Base-by-base conservation (phyloP, 345 rosid genomes). In the Populus ilicifolia region DNA sequence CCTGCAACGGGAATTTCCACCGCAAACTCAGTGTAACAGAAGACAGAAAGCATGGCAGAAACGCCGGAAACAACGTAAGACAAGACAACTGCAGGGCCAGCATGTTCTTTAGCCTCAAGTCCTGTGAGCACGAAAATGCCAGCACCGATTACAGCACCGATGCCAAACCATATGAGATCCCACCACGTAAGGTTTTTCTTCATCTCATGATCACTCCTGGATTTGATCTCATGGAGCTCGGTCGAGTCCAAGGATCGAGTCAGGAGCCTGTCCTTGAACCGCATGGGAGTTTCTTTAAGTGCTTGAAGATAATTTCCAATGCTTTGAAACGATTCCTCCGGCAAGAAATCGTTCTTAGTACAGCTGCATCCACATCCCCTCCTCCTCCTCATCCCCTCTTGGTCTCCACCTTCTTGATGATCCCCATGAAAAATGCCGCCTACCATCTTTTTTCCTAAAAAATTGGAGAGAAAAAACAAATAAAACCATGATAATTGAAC, bases 11-110 rank as follows among this genome's bases (percentile, higher is more conserved):
- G 77, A 18, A 74, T 35, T 27, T 74, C 77, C 13, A 74, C 69
- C 9, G 59, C 77, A 27, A 74, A 74, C 30, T 74, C 77, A 9
- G 77, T 74, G 77, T 74, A 74, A 16, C 77, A 74, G 39, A 74
- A 74, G 27, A 74, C 77, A 43, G 77, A 74, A 18, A 74, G 77
- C 69, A 63, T 41, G n/a, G 77, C 77, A 13, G 77, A 74, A 48
- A 74, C 69, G 30, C 77, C 77, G 0, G 77, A 74, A 27, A 74
- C 48, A 44, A 63, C 56, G 62, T 41, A 74, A 18, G 69, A 74
- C 69, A 74, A 44, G n/a, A 74, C 69, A 25, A 74, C 77, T 0
- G 77, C 77, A 6, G 77, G 77, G 17, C 77, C 69, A 16, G 70
- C 68, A 9, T 50, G 72, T 3, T 69, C 72, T 13, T 0, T 38